Evolutionary conservation across 116 monocot species (phyloP).

Genomic region (Trichopus zeylanicus): DNA sequence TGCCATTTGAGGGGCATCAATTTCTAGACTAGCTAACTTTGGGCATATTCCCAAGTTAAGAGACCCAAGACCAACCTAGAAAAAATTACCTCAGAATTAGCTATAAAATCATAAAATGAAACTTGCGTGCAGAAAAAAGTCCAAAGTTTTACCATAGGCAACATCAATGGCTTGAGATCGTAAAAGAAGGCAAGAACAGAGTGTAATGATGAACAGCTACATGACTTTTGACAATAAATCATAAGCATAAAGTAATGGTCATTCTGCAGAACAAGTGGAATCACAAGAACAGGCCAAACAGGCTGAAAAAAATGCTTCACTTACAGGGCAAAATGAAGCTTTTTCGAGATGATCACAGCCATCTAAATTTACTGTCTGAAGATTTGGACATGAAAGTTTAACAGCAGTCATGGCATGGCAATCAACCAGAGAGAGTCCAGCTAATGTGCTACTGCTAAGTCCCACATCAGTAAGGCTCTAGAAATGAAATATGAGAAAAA

Average conservation of each 20-base stretch:
- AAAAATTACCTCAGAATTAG: no score
- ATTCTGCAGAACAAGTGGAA: background rate
- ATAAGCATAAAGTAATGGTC: no score
- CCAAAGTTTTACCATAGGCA: no score
- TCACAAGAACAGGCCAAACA: background rate
- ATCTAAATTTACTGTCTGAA: conserved; percentile 70
- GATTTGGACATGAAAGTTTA: conserved; percentile 75
- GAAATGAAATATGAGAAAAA: conserved; percentile 1
- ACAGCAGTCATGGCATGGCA: conserved; percentile 63
- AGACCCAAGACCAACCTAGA: conserved; percentile 84
- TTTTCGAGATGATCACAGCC: conserved; percentile 92
- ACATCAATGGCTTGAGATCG: no score
- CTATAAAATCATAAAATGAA: no score
- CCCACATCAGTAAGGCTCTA: conserved; percentile 71
- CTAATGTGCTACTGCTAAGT: conserved; percentile 54
- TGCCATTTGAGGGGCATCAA: conserved; percentile 75
- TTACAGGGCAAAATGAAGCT: conserved; percentile 90
- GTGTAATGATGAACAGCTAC: background rate
- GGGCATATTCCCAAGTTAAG: conserved; percentile 97
- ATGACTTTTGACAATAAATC: no score
- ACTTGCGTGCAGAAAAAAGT: no score
- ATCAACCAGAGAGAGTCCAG: conserved; percentile 70
- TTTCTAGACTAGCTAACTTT: conserved; percentile 55
- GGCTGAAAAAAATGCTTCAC: conserved; percentile 9
- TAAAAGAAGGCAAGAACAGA: background rate